Evolutionary conservation across 2,329 filamentous ascomycete species (phyloP).

Genomic region (Trichoderma koningii): DNA sequence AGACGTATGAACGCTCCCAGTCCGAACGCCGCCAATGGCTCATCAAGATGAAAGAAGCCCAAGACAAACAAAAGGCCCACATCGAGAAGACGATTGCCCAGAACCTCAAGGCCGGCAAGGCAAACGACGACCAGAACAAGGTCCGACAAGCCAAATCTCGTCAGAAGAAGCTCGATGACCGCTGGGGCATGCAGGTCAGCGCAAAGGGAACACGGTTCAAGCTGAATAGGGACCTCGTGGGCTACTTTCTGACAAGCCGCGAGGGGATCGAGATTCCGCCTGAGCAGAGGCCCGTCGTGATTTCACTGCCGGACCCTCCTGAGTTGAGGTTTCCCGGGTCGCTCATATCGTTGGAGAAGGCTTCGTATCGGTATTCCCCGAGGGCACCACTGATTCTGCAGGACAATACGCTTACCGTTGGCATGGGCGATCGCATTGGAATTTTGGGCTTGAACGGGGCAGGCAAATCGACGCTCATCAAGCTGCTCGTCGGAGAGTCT

Average conservation of each 20-base stretch:
- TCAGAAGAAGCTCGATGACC: conserved; percentile 81
- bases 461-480: conserved; percentile 79
- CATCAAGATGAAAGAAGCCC: conserved; percentile 75
- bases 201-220: conserved; percentile 76
- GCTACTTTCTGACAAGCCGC: conserved; percentile 60
- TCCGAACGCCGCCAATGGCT: conserved; percentile 69
- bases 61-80: conserved; percentile 78
- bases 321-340: conserved; percentile 75
- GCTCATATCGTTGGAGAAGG: conserved; percentile 70
- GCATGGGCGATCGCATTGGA: conserved; percentile 73
- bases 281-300: conserved; percentile 60
- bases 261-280: conserved; percentile 71
- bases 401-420: conserved; percentile 67
- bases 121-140: conserved; percentile 80
- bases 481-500: conserved; percentile 64
- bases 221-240: conserved; percentile 71
- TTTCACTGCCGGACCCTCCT: conserved; percentile 62
- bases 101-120: conserved; percentile 74
- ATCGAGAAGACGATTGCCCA: conserved; percentile 76
- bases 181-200: conserved; percentile 74
- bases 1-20: conserved; percentile 68
- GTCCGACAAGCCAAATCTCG: conserved; percentile 81
- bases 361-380: conserved; percentile 64
- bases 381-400: conserved; percentile 51
- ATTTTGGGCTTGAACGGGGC: conserved; percentile 78